phyloP scores from a whole-genome alignment of 176 grass and related monocot genomes.

The Musa troglodytarum region DNA sequence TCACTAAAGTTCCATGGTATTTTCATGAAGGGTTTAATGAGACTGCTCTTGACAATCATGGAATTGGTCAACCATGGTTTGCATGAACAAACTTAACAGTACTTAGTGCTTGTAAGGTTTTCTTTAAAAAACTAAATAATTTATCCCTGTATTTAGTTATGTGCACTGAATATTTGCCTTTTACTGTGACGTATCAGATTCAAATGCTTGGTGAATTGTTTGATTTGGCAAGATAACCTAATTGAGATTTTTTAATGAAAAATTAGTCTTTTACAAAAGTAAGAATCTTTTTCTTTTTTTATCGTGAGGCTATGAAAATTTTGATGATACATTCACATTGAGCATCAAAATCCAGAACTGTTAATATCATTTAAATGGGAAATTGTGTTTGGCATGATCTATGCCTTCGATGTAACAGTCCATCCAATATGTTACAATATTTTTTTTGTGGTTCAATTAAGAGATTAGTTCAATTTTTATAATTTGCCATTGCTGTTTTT shows the following conservation, averaged over 20 bases:
- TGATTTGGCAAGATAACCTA: background rate
- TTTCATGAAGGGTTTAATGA: background rate
- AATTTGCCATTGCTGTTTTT: too few species aligned
- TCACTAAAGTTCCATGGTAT: background rate
- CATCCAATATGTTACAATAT: background rate
- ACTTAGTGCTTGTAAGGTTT: too few species aligned
- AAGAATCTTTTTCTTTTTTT: too few species aligned
- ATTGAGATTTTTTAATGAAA: background rate
- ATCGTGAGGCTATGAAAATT: too few species aligned
- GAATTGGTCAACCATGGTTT: background rate
- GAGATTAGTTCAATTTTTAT: too few species aligned
- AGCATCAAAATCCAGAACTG: too few species aligned
- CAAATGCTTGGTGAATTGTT: background rate
- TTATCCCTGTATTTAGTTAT: background rate
- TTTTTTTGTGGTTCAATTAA: too few species aligned
- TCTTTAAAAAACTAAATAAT: background rate
- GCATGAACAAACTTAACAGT: background rate
- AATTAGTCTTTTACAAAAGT: background rate
- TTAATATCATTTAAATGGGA: background rate
- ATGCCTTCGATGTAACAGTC: background rate
- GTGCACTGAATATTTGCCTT: background rate
- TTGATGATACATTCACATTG: too few species aligned
- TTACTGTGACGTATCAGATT: background rate
- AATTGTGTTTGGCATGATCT: background rate
- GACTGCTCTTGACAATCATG: background rate